Evolutionary conservation across 2,329 filamentous ascomycete species (phyloP), one percentile per base, ranked within the genome.

Genomic region (Pezizomycotina sp.): DNA sequence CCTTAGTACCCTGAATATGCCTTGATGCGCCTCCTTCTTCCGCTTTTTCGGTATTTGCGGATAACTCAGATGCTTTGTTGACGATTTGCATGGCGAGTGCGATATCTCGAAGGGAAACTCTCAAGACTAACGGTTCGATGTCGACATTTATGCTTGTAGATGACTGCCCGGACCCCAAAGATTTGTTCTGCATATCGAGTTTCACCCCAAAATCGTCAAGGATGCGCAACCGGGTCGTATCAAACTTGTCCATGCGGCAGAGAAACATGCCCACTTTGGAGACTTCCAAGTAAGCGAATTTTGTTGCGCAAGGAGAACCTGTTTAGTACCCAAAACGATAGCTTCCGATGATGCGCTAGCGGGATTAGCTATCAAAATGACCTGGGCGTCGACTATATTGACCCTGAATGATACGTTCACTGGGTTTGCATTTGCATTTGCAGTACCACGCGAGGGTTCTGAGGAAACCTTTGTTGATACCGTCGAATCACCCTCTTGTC

Each of bases 241-340:
- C 86, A 49, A 95, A 95, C 46, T 75, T 80, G 57, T 99, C 91
- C 89, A 99, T 98, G 8, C 89, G 78, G 54, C 91, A 98, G 20
- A 98, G 59, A 56, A 93, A 99, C 89, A 99, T 98, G 49, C 89
- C 89, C 34, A 95, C 71, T 53, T 95, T 76, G 5, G 82, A 84
- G 2, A 98, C 73, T 53, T 98, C 86, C 53, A 99, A 68, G 89
- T 93, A 49, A 91, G 68, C 6, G 86, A 81, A 60, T 95, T 82
- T 56, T 98, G 91, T 51, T 92, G 79, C 2, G 86, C 92, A 7
- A 95, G 66, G 2, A 95, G 66, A 8, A 95, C 73, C 55, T 98
- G 84, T 55, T 93, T 92, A 2, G 84, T 92, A 31, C 83, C 81
- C 15, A 98, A 65, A 0, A 98, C 91, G 49, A 98, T 91, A 2